A percentile compares a stretch with the other conserved stretches of the same genome.
Conservation (phyloP, 805 yeast genomes). For the Lachancea nothofagi region DNA sequence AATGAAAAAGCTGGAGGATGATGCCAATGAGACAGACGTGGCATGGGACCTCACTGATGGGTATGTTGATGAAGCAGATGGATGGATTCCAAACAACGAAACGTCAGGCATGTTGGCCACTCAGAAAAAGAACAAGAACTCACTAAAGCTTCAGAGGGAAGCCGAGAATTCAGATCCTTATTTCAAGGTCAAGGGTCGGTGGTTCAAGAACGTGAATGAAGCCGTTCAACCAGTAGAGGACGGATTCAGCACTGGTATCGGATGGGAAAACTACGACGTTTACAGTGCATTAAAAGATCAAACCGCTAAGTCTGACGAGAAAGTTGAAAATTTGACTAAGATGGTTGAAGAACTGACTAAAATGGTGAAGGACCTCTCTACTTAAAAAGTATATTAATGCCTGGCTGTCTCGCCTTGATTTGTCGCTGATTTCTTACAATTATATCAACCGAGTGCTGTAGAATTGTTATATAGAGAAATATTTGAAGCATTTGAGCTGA, state of each 20-base stretch:
- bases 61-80: constrained; percentile 37
- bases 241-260: constrained; percentile 50
- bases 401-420: too few relatives aligned
- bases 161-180: constrained; percentile 70
- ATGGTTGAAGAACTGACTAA: constrained; percentile 16
- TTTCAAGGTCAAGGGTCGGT: constrained; percentile 49
- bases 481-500: too few relatives aligned
- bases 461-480: too few relatives aligned
- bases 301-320: constrained; percentile 12
- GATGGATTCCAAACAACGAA: constrained; percentile 25
- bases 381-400: too few relatives aligned
- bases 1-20: constrained; percentile 58
- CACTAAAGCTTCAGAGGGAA: constrained; percentile 44
- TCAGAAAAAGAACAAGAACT: constrained; percentile 29
- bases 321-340: constrained; percentile 16
- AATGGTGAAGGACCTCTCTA: constrained; percentile 16
- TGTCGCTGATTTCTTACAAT: too few relatives aligned
- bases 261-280: constrained; percentile 58
- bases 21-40: constrained; percentile 68
- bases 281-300: constrained; percentile 44
- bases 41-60: constrained; percentile 87
- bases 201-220: constrained; percentile 45
- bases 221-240: constrained; percentile 55
- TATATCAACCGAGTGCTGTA: too few relatives aligned
- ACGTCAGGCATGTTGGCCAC: constrained; percentile 30